A percentile compares a stretch with the other conserved stretches of the same genome.
Conservation (phyloP, 352 stramenopile species). For the Elongisporangium prolatum region DNA sequence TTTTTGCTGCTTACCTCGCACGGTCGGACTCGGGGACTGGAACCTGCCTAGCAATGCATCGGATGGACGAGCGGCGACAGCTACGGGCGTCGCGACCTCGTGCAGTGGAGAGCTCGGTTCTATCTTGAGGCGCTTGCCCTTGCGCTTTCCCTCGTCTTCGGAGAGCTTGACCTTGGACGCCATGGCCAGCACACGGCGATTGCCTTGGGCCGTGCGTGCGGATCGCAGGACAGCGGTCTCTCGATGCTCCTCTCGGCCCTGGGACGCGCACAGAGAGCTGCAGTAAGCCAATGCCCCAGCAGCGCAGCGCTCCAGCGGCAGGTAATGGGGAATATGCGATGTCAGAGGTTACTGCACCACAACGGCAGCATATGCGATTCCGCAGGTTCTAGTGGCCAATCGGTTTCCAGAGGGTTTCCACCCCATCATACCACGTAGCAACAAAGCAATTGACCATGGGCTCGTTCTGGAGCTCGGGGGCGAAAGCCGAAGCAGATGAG, state of each 20-base stretch:
- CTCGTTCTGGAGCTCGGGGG: background rate
- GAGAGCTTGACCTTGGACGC: constrained; percentile 43
- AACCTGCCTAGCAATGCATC: constrained; percentile 24
- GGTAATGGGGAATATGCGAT: background rate
- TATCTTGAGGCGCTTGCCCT: constrained; percentile 55
- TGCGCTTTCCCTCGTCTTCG: constrained; percentile 66
- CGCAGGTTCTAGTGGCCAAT: background rate
- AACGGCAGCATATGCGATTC: background rate
- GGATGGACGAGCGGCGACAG: constrained; percentile 11
- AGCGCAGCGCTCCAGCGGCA: background rate
- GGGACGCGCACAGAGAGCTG: background rate
- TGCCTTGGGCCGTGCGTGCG: background rate
- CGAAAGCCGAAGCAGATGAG: constrained; percentile 23
- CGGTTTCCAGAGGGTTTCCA: background rate
- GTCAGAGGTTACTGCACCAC: background rate
- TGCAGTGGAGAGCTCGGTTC: constrained; percentile 8
- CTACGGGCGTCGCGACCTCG: constrained; percentile 20
- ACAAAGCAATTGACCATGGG: constrained; percentile 3
- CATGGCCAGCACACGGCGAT: constrained; percentile 1
- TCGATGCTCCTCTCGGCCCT: background rate
- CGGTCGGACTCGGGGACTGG: constrained; percentile 44
- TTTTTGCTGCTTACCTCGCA: constrained; percentile 19
- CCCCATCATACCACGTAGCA: background rate
- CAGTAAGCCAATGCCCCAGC: background rate
- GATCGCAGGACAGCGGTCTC: background rate